Conservation (phyloP, 1,139 yeast species). For the Yamadazyma triangularis region DNA sequence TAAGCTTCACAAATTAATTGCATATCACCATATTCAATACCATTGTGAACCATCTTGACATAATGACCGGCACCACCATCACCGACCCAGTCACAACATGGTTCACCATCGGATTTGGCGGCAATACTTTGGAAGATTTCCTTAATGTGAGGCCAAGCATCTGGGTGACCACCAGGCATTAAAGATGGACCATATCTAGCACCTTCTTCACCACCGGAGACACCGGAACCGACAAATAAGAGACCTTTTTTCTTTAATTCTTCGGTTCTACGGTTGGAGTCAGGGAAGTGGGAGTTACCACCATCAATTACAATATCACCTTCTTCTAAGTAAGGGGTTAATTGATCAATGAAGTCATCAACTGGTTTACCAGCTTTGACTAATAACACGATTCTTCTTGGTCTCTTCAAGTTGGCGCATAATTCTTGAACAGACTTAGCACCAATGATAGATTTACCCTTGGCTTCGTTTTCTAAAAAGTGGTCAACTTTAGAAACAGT, state of each 20-base stretch:
- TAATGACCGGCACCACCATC: slow-evolving; percentile 99
- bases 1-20: slow-evolving; percentile 98
- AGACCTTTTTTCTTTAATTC: slow-evolving; percentile 86
- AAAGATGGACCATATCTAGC: slow-evolving; percentile 98
- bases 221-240: slow-evolving; percentile 97
- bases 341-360: slow-evolving; percentile 83
- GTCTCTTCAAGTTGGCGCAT: slow-evolving; percentile 86
- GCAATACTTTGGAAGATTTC: slow-evolving; percentile 93
- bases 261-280: slow-evolving; percentile 92
- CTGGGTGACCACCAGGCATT: slow-evolving; percentile 99
- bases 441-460: slow-evolving; percentile 93
- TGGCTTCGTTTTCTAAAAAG: slow-evolving; percentile 90
- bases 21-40: slow-evolving; percentile 99
- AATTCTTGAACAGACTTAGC: slow-evolving; percentile 91
- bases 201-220: slow-evolving; percentile 99
- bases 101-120: slow-evolving; percentile 97
- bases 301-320: slow-evolving; percentile 99
- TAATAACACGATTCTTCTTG: slow-evolving; percentile 89
- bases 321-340: slow-evolving; percentile 86
- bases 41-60: slow-evolving; percentile 99
- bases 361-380: slow-evolving; percentile 98
- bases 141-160: slow-evolving; percentile 99
- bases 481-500: slow-evolving; percentile 93
- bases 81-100: slow-evolving; percentile 99
- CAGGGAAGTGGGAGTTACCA: slow-evolving; percentile 99